phyloP scores from a whole-genome alignment of 2,329 filamentous ascomycete species.

The Biscogniauxia mediterranea region DNA sequence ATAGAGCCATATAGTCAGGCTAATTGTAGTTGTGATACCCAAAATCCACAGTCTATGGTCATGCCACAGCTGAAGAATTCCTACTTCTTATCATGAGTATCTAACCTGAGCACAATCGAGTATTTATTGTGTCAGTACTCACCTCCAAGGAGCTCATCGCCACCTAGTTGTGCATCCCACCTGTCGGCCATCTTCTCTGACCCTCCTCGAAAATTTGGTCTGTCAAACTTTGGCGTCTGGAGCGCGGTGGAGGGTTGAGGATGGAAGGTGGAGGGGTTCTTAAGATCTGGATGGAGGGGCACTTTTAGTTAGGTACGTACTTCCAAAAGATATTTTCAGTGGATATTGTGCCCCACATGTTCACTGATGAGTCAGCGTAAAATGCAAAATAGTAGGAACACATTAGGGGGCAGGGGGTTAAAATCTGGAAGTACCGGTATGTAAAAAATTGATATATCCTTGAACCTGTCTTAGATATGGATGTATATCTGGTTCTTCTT shows the following conservation, averaged over 20 bases:
- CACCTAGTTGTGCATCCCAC: slow-evolving; percentile 7
- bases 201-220: slow-evolving; percentile 6
- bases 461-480: too few species aligned
- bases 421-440: too few species aligned
- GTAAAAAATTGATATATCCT: too few species aligned
- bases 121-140: neutral
- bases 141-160: slow-evolving; percentile 7
- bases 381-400: too few species aligned
- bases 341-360: neutral
- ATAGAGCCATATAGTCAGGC: slow-evolving; percentile 34
- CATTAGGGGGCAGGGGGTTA: too few species aligned
- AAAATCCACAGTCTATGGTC: slow-evolving; percentile 44
- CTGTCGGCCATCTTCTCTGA: slow-evolving; percentile 13
- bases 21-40: slow-evolving; percentile 35
- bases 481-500: too few species aligned
- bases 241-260: neutral
- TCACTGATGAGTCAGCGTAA: slow-evolving; percentile 5
- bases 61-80: slow-evolving; percentile 44
- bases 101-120: neutral
- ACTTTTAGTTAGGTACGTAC: too few species aligned
- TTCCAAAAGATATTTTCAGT: neutral
- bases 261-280: neutral
- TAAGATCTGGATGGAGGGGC: too few species aligned
- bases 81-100: slow-evolving; percentile 22
- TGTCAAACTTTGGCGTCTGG: neutral